phyloP scores from a whole-genome alignment of 163 green algal species.

The Trebouxia gelatinosa region DNA sequence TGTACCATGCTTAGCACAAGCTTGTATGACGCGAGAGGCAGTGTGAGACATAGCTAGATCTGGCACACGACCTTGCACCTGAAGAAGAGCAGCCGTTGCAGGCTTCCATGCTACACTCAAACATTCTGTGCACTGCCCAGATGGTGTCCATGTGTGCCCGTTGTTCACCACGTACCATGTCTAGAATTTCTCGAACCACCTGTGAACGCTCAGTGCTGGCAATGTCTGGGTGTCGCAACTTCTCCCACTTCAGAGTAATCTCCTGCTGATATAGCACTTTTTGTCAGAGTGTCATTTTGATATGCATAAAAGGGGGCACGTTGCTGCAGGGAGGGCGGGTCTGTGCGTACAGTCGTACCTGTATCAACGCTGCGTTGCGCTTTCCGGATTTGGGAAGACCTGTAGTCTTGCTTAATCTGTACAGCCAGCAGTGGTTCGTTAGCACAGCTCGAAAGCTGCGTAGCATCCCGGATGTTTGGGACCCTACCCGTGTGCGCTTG shows the following conservation, averaged over 20 bases:
- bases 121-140: not conserved
- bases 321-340: too few species aligned
- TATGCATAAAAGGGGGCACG: too few species aligned
- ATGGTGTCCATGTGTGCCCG: not conserved
- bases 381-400: too few species aligned
- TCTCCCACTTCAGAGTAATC: constrained; percentile 1
- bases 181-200: not conserved
- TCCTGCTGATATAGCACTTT: too few species aligned
- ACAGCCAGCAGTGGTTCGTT: too few species aligned
- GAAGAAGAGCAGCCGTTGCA: constrained; percentile 1
- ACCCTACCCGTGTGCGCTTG: too few species aligned
- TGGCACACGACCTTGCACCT: constrained; percentile 65
- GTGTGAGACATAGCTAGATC: constrained; percentile 78
- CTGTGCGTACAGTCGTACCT: too few species aligned
- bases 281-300: too few species aligned
- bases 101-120: not conserved
- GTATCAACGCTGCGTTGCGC: too few species aligned
- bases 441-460: too few species aligned
- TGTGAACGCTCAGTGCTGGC: not conserved
- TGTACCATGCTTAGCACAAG: constrained; percentile 75
- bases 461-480: too few species aligned
- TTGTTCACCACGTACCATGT: not conserved
- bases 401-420: too few species aligned
- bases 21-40: constrained; percentile 83
- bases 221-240: not conserved